Percentiles rank a stretch among this genome's conserved stretches.
Conservation (phyloP, 1,139 yeast genomes). For the Kurtzmaniella natalensis region DNA sequence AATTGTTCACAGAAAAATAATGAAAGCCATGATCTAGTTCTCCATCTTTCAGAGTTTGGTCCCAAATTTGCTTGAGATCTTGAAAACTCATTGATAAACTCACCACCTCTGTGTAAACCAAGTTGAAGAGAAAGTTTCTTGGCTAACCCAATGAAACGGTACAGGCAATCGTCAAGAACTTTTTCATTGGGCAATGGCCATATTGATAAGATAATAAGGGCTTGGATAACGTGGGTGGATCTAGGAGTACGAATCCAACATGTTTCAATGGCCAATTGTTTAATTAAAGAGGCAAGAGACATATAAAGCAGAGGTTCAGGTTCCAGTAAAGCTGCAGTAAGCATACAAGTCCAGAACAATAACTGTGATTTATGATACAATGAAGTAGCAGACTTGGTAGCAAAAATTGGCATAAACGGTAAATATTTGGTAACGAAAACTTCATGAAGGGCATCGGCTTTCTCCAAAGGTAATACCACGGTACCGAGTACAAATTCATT, state of each 20-base stretch:
- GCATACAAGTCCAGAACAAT: conserved; percentile 85
- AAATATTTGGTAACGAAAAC: conserved; percentile 62
- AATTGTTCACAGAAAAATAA: conserved; percentile 85
- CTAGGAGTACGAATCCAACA: conserved; percentile 94
- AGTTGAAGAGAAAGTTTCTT: conserved; percentile 80
- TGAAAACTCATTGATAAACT: conserved; percentile 84
- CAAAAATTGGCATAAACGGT: conserved; percentile 77
- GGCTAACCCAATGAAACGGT: conserved; percentile 83
- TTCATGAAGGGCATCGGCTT: conserved; percentile 70
- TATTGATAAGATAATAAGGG: conserved; percentile 70
- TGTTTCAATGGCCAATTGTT: conserved; percentile 85
- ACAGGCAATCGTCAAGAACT: conserved; percentile 87
- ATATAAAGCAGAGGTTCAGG: conserved; percentile 82
- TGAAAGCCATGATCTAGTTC: conserved; percentile 90
- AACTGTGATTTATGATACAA: conserved; percentile 79
- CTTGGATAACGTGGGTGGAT: conserved; percentile 90
- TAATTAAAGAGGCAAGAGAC: conserved; percentile 71
- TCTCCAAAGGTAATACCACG: conserved; percentile 57
- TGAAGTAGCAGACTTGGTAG: conserved; percentile 68
- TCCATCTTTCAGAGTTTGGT: conserved; percentile 91
- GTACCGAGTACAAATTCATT: conserved; percentile 72
- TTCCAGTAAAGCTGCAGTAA: conserved; percentile 81
- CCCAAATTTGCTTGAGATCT: conserved; percentile 81
- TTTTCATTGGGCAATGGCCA: conserved; percentile 97
- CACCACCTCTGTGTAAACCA: conserved; percentile 88